Percentiles rank a stretch among this genome's conserved stretches.
Conservation (phyloP, 345 rosid genomes). For the Laguncularia racemosa region DNA sequence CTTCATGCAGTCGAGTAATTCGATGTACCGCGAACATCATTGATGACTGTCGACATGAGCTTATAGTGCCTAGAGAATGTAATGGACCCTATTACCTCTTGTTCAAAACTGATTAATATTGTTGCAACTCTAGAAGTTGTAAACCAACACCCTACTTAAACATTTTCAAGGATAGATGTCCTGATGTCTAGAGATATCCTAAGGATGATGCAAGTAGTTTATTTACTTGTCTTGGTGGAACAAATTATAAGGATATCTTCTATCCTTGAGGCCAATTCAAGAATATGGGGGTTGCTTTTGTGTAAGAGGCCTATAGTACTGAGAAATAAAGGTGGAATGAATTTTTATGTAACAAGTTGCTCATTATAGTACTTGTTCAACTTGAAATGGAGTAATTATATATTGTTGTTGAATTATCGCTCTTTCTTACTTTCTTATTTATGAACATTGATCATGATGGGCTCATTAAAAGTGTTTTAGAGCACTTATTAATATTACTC, state of each 20-base stretch:
- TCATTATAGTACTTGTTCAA: too few relatives aligned
- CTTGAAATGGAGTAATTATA: too few relatives aligned
- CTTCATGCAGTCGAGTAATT: slow-evolving; percentile 12
- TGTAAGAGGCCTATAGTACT: too few relatives aligned
- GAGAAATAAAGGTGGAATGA: too few relatives aligned
- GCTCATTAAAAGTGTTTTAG: too few relatives aligned
- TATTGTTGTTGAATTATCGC: too few relatives aligned
- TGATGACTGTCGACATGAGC: slow-evolving; percentile 12
- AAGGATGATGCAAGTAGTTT: slow-evolving; percentile 17
- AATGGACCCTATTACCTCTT: slow-evolving; percentile 24
- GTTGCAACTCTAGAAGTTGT: slow-evolving; percentile 17
- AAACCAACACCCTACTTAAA: slow-evolving; percentile 11
- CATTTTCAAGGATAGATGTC: slow-evolving; percentile 17
- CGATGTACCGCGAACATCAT: slow-evolving; percentile 13
- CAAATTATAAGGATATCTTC: slow-evolving; percentile 24
- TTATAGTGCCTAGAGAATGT: slow-evolving; percentile 16
- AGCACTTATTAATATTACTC: too few relatives aligned
- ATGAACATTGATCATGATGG: too few relatives aligned
- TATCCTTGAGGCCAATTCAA: slow-evolving; percentile 13
- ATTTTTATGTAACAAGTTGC: too few relatives aligned
- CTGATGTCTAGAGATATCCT: slow-evolving; percentile 23
- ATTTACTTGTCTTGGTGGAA: slow-evolving; percentile 23
- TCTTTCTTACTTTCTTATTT: too few relatives aligned
- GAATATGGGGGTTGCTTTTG: too few relatives aligned
- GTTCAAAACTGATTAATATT: slow-evolving; percentile 13